phyloP scores from a whole-genome alignment of 345 rosid species.

The Lepidium didymum region DNA sequence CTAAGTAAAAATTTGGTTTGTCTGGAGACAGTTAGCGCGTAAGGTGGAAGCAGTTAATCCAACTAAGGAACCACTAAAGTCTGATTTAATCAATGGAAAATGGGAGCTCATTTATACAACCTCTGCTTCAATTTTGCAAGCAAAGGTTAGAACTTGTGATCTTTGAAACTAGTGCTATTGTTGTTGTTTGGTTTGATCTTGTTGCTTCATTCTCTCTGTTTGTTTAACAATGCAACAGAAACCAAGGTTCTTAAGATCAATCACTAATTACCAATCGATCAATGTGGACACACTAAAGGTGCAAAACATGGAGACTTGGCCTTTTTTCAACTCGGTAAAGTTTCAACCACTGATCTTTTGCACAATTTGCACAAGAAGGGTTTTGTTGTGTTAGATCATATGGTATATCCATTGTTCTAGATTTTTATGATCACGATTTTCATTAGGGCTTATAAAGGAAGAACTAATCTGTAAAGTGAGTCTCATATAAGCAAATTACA shows the following conservation, averaged over 20 bases:
- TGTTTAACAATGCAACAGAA: conserved; percentile 40
- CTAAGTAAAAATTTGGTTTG: background rate
- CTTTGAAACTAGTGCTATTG: background rate
- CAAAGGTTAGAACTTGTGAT: conserved; percentile 38
- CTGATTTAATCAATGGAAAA: conserved; percentile 67
- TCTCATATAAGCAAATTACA: background rate
- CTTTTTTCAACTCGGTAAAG: conserved; percentile 76
- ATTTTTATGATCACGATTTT: no score
- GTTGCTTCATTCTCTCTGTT: conserved; percentile 6
- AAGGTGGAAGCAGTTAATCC: conserved; percentile 78
- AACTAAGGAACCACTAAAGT: conserved; percentile 69
- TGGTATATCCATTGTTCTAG: no score
- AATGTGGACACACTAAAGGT: conserved; percentile 70
- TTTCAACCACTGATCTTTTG: background rate
- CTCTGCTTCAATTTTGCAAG: conserved; percentile 72
- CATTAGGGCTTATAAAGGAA: no score
- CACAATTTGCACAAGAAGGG: background rate
- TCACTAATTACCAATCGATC: conserved; percentile 76
- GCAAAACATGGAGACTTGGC: conserved; percentile 88
- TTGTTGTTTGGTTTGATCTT: background rate
- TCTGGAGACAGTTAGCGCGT: conserved; percentile 47
- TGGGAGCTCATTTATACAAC: conserved; percentile 97
- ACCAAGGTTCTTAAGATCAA: conserved; percentile 76
- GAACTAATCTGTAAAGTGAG: background rate
- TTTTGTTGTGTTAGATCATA: background rate